Conservation (phyloP, 306 rosid species). For the Albizia julibrissin region DNA sequence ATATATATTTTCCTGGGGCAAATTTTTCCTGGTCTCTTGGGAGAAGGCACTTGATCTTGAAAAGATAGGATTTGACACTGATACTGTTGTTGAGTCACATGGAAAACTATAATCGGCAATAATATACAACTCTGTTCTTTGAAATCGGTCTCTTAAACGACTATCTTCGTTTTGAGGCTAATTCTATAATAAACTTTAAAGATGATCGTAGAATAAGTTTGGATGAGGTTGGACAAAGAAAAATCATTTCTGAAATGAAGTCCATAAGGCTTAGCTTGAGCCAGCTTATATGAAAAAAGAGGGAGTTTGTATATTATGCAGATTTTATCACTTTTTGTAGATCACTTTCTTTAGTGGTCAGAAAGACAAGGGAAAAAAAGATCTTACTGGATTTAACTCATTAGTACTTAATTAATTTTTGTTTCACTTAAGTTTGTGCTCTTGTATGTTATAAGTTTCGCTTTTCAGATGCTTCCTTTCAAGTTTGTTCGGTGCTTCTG, state of each 20-base stretch:
- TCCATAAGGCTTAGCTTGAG: neutral
- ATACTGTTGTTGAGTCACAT: neutral
- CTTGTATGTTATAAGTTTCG: neutral
- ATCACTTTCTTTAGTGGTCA: neutral
- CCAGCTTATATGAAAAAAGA: neutral
- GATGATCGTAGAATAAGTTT: neutral
- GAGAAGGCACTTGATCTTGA: neutral
- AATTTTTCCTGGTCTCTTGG: neutral
- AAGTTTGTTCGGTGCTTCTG: neutral
- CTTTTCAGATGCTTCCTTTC: too few species aligned
- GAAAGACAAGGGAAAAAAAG: neutral
- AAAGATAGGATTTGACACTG: neutral
- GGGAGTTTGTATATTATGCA: neutral
- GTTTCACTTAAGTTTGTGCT: neutral
- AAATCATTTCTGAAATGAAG: neutral
- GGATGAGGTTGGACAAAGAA: neutral
- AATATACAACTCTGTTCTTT: neutral
- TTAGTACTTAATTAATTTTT: neutral
- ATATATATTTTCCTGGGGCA: neutral
- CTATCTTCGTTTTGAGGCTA: neutral
- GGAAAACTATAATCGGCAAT: neutral
- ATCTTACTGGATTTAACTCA: neutral
- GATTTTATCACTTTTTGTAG: neutral
- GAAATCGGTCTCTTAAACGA: neutral
- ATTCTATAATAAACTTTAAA: neutral